Evolutionary conservation across 768 basidiomycete genomes (phyloP).

Genomic region (Phaffia tasmanica): DNA sequence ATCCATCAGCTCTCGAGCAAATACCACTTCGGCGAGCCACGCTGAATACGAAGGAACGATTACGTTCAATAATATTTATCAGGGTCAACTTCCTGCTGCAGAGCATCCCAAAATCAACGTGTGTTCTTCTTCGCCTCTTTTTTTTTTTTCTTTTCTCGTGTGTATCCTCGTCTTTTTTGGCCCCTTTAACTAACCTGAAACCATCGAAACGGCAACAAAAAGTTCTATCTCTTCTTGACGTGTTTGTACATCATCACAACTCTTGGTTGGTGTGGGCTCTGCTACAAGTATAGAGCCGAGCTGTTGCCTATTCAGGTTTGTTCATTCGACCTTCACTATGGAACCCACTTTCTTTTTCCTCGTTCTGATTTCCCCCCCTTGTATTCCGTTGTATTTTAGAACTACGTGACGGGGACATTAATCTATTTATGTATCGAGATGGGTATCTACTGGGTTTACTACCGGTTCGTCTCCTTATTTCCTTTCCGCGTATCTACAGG

Average conservation of each 20-base stretch:
- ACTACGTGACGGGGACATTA: conserved; percentile 82
- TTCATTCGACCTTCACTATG: neutral
- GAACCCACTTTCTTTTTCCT: neutral
- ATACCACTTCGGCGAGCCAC: conserved; percentile 49
- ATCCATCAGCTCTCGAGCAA: neutral
- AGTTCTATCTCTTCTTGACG: conserved; percentile 85
- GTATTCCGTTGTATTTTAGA: conserved; percentile 42
- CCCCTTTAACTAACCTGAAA: too few species aligned
- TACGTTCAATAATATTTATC: conserved; percentile 75
- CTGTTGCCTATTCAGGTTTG: conserved; percentile 74
- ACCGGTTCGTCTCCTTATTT: conserved; percentile 42
- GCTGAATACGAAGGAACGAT: conserved; percentile 68
- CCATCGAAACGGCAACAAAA: neutral
- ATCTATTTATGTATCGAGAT: conserved; percentile 84
- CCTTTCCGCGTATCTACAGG: neutral
- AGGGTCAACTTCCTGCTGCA: conserved; percentile 75
- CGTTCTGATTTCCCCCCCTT: neutral
- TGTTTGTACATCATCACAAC: conserved; percentile 62
- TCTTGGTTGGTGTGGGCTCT: conserved; percentile 68
- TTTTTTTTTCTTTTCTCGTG: neutral
- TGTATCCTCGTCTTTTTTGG: neutral
- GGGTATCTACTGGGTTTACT: conserved; percentile 85
- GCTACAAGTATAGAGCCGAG: conserved; percentile 66
- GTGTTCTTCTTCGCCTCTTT: conserved; percentile 34
- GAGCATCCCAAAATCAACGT: conserved; percentile 98